Percentiles rank a stretch among this genome's conserved stretches.
These are phyloP conservation scores for Infundibulicybe gibba DNA, from an alignment of 768 basidiomycete genomes.

Conservation along the genomic window DNA sequence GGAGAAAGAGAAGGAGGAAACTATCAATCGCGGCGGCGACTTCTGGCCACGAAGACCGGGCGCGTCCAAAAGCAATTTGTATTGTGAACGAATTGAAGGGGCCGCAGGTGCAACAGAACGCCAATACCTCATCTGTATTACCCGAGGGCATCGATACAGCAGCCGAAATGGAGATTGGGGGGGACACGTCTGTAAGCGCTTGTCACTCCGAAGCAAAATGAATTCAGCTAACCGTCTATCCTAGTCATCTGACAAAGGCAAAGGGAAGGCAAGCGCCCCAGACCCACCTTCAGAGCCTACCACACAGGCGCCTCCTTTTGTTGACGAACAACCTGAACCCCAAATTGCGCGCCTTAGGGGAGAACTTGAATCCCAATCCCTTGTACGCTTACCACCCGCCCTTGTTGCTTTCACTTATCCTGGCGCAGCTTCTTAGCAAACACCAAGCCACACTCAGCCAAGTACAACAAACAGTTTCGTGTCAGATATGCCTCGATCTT, in stretches of 20 bases:
- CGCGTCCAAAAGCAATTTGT: not conserved
- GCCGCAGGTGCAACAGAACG: slow-evolving; percentile 4
- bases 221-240: not conserved
- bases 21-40: slow-evolving; percentile 22
- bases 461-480: slow-evolving; percentile 63
- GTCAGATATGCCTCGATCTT: slow-evolving; percentile 77
- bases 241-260: slow-evolving; percentile 34
- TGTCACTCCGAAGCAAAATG: too few species aligned
- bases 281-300: slow-evolving; percentile 10
- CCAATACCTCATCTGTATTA: too few species aligned
- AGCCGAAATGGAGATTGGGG: slow-evolving; percentile 1
- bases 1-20: slow-evolving; percentile 32
- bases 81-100: slow-evolving; percentile 9
- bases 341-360: slow-evolving; percentile 38
- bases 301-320: slow-evolving; percentile 3
- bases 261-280: slow-evolving; percentile 29
- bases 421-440: slow-evolving; percentile 39
- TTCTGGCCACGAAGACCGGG: slow-evolving; percentile 7
- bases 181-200: too few species aligned
- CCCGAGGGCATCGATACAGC: not conserved
- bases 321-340: slow-evolving; percentile 12
- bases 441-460: slow-evolving; percentile 53
- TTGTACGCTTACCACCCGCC: slow-evolving; percentile 24
- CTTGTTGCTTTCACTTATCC: slow-evolving; percentile 1
- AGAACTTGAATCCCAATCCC: slow-evolving; percentile 36